Percentiles rank a stretch among this genome's conserved stretches.
These are phyloP conservation scores for Backusella macrospora DNA, from an alignment of 192 early-diverging fungal genomes.

Conservation along the genomic window DNA sequence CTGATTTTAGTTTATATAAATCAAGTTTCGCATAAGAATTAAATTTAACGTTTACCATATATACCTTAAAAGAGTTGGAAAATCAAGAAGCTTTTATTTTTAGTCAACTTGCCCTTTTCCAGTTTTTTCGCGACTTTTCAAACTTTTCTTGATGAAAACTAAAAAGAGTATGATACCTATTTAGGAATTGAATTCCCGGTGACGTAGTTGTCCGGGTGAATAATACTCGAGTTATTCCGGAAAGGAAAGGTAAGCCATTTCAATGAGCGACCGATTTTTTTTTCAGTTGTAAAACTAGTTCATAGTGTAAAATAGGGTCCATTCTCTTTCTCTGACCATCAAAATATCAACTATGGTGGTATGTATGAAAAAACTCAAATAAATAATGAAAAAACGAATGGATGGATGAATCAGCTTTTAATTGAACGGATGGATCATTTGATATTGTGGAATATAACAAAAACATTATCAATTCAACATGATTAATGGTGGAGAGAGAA, in stretches of 20 bases:
- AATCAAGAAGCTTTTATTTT: conserved; percentile 4
- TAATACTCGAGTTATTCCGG: background rate
- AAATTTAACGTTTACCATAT: background rate
- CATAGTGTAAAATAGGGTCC: conserved; percentile 13
- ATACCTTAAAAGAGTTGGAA: background rate
- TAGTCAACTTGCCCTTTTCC: background rate
- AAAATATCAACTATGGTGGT: conserved; percentile 40
- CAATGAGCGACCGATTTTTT: background rate
- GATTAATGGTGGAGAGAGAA: too few relatives aligned
- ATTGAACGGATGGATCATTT: background rate
- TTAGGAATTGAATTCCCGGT: background rate
- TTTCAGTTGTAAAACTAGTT: conserved; percentile 14
- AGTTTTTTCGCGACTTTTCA: background rate
- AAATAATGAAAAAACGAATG: background rate
- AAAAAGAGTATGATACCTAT: background rate
- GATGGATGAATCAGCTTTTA: conserved; percentile 21
- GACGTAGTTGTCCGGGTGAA: background rate
- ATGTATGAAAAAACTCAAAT: conserved; percentile 16
- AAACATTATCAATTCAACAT: too few relatives aligned
- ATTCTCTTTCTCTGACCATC: conserved; percentile 35
- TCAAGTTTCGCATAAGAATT: background rate
- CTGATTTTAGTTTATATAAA: background rate
- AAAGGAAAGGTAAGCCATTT: background rate
- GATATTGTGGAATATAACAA: too few relatives aligned
- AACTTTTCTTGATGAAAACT: background rate